Percentiles rank a stretch among this genome's conserved stretches.
Evolutionary conservation across 2,329 filamentous ascomycete genomes (phyloP).

Genomic region (Aspergillus fijiensis): DNA sequence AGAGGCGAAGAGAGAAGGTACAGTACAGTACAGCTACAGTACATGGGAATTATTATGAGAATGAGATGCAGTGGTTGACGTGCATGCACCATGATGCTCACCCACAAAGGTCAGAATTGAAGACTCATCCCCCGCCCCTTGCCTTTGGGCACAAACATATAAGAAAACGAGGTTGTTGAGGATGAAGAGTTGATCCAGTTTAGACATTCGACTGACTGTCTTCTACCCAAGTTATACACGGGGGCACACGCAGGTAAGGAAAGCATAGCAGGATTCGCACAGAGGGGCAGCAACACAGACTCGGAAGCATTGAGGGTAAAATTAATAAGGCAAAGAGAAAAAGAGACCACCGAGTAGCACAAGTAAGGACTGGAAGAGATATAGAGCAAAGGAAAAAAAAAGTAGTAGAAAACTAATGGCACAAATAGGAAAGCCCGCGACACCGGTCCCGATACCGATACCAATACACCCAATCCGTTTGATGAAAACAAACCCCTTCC

Average conservation of each 20-base stretch:
- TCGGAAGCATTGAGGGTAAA: background rate
- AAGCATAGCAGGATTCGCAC: background rate
- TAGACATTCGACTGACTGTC: no score
- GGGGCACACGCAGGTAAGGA: background rate
- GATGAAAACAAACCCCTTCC: constrained; percentile 13
- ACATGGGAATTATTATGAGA: no score
- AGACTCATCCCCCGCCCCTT: no score
- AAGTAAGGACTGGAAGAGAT: background rate
- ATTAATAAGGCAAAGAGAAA: background rate
- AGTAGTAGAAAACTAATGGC: constrained; percentile 12
- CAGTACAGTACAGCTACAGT: no score
- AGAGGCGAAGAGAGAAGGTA: no score
- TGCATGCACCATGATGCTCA: no score
- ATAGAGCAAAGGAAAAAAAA: background rate
- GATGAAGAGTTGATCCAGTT: no score
- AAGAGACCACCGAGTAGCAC: background rate
- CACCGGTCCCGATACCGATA: constrained; percentile 33
- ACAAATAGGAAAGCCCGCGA: constrained; percentile 20
- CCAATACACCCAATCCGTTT: constrained; percentile 26
- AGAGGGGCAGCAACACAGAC: background rate
- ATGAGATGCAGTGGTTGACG: no score
- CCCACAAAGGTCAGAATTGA: no score
- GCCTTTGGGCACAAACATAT: no score
- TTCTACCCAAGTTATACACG: no score
- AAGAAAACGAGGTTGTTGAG: no score